Conservation (phyloP, 331 rosid species). For the Erythrophleum ivorense region DNA sequence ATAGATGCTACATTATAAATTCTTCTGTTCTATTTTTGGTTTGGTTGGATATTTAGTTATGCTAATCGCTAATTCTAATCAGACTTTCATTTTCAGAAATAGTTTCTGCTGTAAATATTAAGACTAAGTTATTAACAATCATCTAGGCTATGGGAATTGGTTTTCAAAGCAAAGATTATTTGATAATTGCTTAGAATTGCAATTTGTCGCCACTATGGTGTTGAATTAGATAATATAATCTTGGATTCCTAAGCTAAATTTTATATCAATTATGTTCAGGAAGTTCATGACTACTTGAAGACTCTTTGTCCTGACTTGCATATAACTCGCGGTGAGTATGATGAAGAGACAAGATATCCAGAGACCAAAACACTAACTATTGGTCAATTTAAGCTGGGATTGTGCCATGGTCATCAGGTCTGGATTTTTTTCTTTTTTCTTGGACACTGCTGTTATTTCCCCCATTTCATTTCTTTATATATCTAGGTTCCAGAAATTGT, state of each 20-base stretch:
- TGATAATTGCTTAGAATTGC: not conserved
- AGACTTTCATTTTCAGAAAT: constrained; percentile 16
- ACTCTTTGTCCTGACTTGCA: constrained; percentile 97
- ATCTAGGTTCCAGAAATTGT: not conserved
- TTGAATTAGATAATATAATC: not conserved
- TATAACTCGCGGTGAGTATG: constrained; percentile 93
- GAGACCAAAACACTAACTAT: constrained; percentile 97
- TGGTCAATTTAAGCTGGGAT: constrained; percentile 95
- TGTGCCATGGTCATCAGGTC: constrained; percentile 99
- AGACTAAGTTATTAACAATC: not conserved
- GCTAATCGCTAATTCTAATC: not conserved
- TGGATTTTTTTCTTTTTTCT: constrained; percentile 23
- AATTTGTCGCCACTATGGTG: not conserved
- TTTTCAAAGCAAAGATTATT: not conserved
- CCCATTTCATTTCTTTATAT: constrained; percentile 14
- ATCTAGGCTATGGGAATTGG: not conserved
- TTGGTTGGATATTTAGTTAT: not conserved
- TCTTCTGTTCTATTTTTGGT: constrained; percentile 2
- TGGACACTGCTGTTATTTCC: constrained; percentile 5
- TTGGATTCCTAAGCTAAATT: constrained; percentile 16
- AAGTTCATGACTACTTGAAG: constrained; percentile 96
- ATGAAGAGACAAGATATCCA: constrained; percentile 86
- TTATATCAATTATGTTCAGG: constrained; percentile 58
- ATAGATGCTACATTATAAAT: not conserved
- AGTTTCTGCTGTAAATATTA: not conserved